A percentile compares a stretch with the other conserved stretches of the same genome.
Evolutionary conservation across 2,329 filamentous ascomycete species (phyloP).

Genomic region (Penicillium corylophilum): DNA sequence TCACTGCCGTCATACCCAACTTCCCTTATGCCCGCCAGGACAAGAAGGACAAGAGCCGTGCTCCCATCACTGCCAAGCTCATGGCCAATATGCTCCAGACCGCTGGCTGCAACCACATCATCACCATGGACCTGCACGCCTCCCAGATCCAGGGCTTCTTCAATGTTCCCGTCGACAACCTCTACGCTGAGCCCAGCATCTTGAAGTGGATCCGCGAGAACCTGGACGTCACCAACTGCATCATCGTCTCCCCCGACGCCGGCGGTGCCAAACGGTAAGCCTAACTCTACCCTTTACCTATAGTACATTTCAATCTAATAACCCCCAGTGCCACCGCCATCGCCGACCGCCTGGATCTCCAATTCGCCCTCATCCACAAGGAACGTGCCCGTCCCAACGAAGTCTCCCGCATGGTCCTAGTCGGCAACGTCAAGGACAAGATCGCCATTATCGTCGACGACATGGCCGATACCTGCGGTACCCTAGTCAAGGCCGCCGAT

Average conservation of each 20-base stretch:
- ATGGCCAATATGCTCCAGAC: slow-evolving; percentile 98
- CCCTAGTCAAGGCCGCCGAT: slow-evolving; percentile 80
- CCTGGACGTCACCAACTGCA: slow-evolving; percentile 74
- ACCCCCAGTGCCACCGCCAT: slow-evolving; percentile 74
- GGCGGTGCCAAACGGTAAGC: slow-evolving; percentile 82
- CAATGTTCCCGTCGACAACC: slow-evolving; percentile 75
- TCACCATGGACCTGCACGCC: slow-evolving; percentile 94
- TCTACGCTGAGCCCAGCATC: slow-evolving; percentile 92
- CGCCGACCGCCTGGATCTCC: slow-evolving; percentile 84
- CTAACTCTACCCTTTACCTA: background rate
- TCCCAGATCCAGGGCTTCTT: slow-evolving; percentile 96
- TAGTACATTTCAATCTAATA: slow-evolving; percentile 2
- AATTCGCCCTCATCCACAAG: slow-evolving; percentile 95
- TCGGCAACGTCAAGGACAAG: slow-evolving; percentile 87
- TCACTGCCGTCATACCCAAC: slow-evolving; percentile 93
- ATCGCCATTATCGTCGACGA: slow-evolving; percentile 95
- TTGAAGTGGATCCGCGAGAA: slow-evolving; percentile 90
- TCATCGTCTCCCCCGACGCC: slow-evolving; percentile 93
- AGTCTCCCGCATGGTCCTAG: slow-evolving; percentile 91
- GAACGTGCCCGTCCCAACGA: slow-evolving; percentile 89
- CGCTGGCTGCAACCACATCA: slow-evolving; percentile 87
- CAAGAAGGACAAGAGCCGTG: slow-evolving; percentile 94
- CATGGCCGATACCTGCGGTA: slow-evolving; percentile 96
- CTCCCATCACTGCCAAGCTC: slow-evolving; percentile 93
- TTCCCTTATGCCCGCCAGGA: slow-evolving; percentile 96